Evolutionary conservation across 768 basidiomycete genomes (phyloP), one percentile per base, ranked within the genome.

Genomic region (Rhodotorula kratochvilovae): DNA sequence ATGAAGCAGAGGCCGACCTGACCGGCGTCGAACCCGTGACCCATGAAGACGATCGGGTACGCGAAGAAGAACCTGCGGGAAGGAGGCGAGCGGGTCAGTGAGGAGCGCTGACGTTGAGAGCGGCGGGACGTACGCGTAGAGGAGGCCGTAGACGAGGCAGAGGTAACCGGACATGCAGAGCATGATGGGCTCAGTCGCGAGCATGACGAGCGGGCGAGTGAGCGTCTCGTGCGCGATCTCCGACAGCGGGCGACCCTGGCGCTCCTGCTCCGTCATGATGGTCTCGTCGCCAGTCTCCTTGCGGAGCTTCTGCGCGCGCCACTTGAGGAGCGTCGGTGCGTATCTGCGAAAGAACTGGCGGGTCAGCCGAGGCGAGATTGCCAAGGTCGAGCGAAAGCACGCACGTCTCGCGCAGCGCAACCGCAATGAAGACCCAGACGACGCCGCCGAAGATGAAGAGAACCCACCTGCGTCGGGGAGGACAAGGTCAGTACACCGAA

Each of bases 81-180:
- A 27, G 6, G n/a, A n/a, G n/a, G n/a, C n/a, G n/a, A n/a, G n/a
- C n/a, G 23, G 12, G n/a, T 4, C 1, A 12, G 23, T 27, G 31
- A 25, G 21, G 23, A 51, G n/a, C n/a, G n/a, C n/a, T 29, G n/a
- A 16, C 17, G 43, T 12, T 15, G 21, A 46, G 54, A 17, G 8
- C 3, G 17, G 33, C 42, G 3, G 31, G 3, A 35, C 17, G 23
- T 27, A 54, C 57, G 58, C n/a, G 42, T 45, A 61, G 43, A 56
- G 60, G 21, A 36, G n/a, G 15, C 51, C 33, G 7, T 48, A 88
- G 3, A 87, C 83, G 66, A 88, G 79, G 16, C 86, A 85, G 25
- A 87, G 79, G 78, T 88, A 89, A 48, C 87, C 76, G 0, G 87
- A 87, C 67, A 87, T 82, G 27, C 87, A 82, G 5, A 88, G 79